These are phyloP conservation scores for Agrocybe chaxingu DNA, from an alignment of 768 basidiomycete species.

Conservation along the genomic window DNA sequence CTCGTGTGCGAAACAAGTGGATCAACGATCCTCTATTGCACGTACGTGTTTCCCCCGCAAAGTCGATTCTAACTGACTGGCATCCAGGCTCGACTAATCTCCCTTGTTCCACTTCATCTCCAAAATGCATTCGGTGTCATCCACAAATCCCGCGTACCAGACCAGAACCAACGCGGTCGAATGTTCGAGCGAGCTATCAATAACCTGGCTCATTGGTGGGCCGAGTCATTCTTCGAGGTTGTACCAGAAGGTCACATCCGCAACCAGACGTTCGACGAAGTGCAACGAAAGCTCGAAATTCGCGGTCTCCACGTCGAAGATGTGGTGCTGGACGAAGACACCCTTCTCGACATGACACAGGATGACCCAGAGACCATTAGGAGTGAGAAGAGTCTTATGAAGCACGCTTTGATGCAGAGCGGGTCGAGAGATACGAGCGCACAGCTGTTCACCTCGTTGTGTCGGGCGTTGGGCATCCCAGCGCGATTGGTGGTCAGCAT, in stretches of 20 bases:
- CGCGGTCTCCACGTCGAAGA: slow-evolving; percentile 26
- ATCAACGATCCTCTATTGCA: slow-evolving; percentile 80
- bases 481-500: slow-evolving; percentile 86
- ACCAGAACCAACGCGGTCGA: slow-evolving; percentile 76
- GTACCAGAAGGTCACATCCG: slow-evolving; percentile 63
- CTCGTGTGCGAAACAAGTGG: slow-evolving; percentile 76
- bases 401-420: slow-evolving; percentile 75
- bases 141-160: slow-evolving; percentile 77
- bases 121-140: slow-evolving; percentile 82
- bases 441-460: slow-evolving; percentile 88
- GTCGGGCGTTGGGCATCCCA: slow-evolving; percentile 83
- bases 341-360: slow-evolving; percentile 42
- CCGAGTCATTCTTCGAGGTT: slow-evolving; percentile 63
- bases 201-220: slow-evolving; percentile 85
- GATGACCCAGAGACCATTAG: slow-evolving; percentile 68
- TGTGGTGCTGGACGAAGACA: slow-evolving; percentile 35
- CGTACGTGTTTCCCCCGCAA: slow-evolving; percentile 36
- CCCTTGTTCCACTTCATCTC: slow-evolving; percentile 74
- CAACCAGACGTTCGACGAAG: slow-evolving; percentile 74
- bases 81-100: slow-evolving; percentile 83
- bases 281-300: slow-evolving; percentile 43
- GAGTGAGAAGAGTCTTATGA: slow-evolving; percentile 86
- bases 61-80: background rate
- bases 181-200: slow-evolving; percentile 82
- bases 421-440: slow-evolving; percentile 87